Conservation (phyloP, 768 basidiomycete species). For the Macrolepiota albuminosa region DNA sequence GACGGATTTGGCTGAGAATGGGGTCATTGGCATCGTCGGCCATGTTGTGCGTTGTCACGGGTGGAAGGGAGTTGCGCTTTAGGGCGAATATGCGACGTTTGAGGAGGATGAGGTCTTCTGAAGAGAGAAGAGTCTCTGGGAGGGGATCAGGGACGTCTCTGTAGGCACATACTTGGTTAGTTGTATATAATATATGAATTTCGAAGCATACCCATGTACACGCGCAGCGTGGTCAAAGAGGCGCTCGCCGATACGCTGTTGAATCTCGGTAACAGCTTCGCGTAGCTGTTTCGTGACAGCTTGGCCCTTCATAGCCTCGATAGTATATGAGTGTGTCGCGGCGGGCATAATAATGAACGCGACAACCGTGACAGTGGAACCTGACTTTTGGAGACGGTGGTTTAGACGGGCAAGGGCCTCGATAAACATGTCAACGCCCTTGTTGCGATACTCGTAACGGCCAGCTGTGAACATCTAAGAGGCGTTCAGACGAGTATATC, state of each 20-base stretch:
- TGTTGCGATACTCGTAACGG: slow-evolving; percentile 98
- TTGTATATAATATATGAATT: background rate
- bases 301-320: slow-evolving; percentile 94
- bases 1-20: slow-evolving; percentile 90
- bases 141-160: slow-evolving; percentile 74
- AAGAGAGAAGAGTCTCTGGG: slow-evolving; percentile 73
- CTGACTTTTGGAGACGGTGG: slow-evolving; percentile 47
- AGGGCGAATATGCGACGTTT: slow-evolving; percentile 97
- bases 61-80: slow-evolving; percentile 91
- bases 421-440: slow-evolving; percentile 99
- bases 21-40: slow-evolving; percentile 89
- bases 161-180: slow-evolving; percentile 26
- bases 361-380: slow-evolving; percentile 80
- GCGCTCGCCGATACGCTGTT: slow-evolving; percentile 85
- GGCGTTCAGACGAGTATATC: background rate
- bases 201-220: slow-evolving; percentile 71
- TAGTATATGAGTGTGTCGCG: slow-evolving; percentile 90
- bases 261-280: slow-evolving; percentile 95
- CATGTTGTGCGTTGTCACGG: slow-evolving; percentile 99
- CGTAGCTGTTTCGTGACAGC: slow-evolving; percentile 96
- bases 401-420: slow-evolving; percentile 86
- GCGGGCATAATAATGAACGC: slow-evolving; percentile 99
- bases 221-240: slow-evolving; percentile 93
- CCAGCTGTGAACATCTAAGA: slow-evolving; percentile 96
- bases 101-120: slow-evolving; percentile 89